Conservation (phyloP, 768 basidiomycete genomes). For the Phanerochaete sordida region DNA sequence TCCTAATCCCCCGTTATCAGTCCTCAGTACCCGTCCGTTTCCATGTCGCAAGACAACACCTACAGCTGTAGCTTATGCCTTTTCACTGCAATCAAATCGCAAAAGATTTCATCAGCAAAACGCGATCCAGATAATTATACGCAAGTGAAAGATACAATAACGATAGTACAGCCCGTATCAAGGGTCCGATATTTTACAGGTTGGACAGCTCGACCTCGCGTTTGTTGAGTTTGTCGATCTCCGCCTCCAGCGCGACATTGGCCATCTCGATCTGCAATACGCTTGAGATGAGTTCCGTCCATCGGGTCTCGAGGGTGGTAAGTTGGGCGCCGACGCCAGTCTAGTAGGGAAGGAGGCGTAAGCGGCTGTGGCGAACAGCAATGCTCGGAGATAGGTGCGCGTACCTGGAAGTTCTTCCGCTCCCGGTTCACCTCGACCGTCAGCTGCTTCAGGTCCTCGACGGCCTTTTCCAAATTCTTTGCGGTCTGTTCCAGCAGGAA, state of each 20-base stretch:
- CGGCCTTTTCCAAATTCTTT: slow-evolving; percentile 61
- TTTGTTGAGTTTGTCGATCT: slow-evolving; percentile 59
- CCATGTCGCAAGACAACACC: neutral
- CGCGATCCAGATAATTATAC: neutral
- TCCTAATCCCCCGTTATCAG: too few species aligned
- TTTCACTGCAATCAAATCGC: neutral
- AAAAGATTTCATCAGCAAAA: neutral
- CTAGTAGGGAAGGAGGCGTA: slow-evolving; percentile 33
- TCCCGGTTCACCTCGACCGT: slow-evolving; percentile 86
- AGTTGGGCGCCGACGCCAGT: slow-evolving; percentile 77
- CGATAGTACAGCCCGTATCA: slow-evolving; percentile 9
- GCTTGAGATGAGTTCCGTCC: slow-evolving; percentile 89
- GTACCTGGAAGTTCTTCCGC: slow-evolving; percentile 81
- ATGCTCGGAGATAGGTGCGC: slow-evolving; percentile 7
- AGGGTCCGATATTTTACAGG: slow-evolving; percentile 9
- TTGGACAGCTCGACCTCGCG: slow-evolving; percentile 60
- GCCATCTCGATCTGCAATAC: slow-evolving; percentile 96
- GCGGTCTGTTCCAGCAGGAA: slow-evolving; percentile 79
- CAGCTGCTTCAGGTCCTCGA: slow-evolving; percentile 76
- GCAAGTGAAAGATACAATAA: neutral
- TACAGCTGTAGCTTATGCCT: neutral
- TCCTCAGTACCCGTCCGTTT: neutral
- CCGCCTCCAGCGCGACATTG: slow-evolving; percentile 81
- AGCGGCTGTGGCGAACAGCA: neutral
- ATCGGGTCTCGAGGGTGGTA: slow-evolving; percentile 77